Evolutionary conservation across 2,329 filamentous ascomycete genomes (phyloP), one percentile per base, ranked within the genome.

Genomic region (Diaporthe velutina): DNA sequence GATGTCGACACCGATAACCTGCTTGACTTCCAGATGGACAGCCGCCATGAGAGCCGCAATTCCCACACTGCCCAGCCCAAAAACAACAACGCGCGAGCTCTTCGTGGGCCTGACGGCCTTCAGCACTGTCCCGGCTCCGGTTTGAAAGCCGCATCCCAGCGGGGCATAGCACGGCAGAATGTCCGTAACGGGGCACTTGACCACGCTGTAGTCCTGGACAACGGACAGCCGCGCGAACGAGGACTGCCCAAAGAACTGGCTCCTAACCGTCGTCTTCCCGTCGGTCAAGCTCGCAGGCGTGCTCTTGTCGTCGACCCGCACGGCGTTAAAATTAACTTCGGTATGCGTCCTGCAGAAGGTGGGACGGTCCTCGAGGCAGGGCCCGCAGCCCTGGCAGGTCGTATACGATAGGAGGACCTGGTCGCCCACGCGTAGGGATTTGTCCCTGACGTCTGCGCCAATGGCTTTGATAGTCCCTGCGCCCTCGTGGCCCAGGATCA

Each of bases 1-100:
- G 13, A 88, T 79, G 75, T 89, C 87, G 10, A 88, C 82, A 7
- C 83, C 87, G 13, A 89, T 84, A 68, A 89, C 83, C 61, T 76
- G 78, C 52, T 78, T 77, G 3, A 79, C 80, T 10, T 78, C 78
- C 1, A 79, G 54, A 48, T 80, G 71, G 33, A 81, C 82, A 1
- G 84, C 81, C 1, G 84, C 84, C 80, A 85, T 84, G 10, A 86
- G 75, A 0, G 84, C 85, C 0, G 82, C 80, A 0, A 86, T 76
- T 0, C 85, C 85, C 0, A 86, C 85, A 19, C 82, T 81, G n/a
- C 85, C 85, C 7, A 83, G 79, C 0, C 85, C 85, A 3, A 85
- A 80, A 0, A 86, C 77, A 4, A 81, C 82, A 1, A 86, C 76
- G 0, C 79, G 78, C 48, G 82, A 79, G 1, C 78, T 73, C 10